A percentile compares a stretch with the other conserved stretches of the same genome.
These are phyloP conservation scores for Xylaria hypoxylon DNA, from an alignment of 2,329 filamentous ascomycete genomes.

Conservation along the genomic window DNA sequence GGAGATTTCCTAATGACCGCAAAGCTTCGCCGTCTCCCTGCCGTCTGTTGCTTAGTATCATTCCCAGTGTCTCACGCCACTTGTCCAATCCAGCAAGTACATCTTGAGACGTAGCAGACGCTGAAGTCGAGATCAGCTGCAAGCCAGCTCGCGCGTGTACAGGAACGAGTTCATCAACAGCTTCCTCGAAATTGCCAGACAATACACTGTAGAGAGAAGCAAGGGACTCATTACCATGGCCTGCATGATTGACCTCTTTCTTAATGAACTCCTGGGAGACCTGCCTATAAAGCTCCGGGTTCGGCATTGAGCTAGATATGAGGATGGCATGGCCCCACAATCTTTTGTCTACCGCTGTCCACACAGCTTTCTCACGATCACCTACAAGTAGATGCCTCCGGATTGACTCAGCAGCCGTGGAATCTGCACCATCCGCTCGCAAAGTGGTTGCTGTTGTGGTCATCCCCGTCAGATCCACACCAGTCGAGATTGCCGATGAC, in stretches of 20 bases:
- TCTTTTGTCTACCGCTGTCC: slow-evolving; percentile 91
- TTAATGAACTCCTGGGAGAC: slow-evolving; percentile 95
- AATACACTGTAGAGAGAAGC: slow-evolving; percentile 94
- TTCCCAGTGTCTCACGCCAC: slow-evolving; percentile 89
- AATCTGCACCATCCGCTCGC: slow-evolving; percentile 75
- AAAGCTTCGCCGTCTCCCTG: slow-evolving; percentile 81
- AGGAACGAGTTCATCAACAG: slow-evolving; percentile 94
- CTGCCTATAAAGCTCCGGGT: slow-evolving; percentile 87
- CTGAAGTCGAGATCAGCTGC: slow-evolving; percentile 85
- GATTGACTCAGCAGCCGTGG: slow-evolving; percentile 76
- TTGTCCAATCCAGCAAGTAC: slow-evolving; percentile 87
- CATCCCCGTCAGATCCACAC: slow-evolving; percentile 55
- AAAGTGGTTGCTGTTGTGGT: slow-evolving; percentile 53
- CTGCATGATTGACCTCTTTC: slow-evolving; percentile 87
- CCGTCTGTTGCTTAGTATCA: slow-evolving; percentile 90
- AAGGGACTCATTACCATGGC: slow-evolving; percentile 85
- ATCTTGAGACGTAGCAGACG: slow-evolving; percentile 73
- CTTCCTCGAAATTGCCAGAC: slow-evolving; percentile 93
- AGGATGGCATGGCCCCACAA: slow-evolving; percentile 98
- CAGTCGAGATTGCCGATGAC: slow-evolving; percentile 48
- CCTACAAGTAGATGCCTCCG: slow-evolving; percentile 80
- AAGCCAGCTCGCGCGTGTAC: slow-evolving; percentile 91
- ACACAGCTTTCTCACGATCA: slow-evolving; percentile 90
- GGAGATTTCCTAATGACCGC: slow-evolving; percentile 80
- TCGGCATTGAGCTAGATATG: slow-evolving; percentile 78